A percentile compares a stretch with the other conserved stretches of the same genome.
Conservation (phyloP, 768 basidiomycete species). For the Boletus rufocinnamomeus region DNA sequence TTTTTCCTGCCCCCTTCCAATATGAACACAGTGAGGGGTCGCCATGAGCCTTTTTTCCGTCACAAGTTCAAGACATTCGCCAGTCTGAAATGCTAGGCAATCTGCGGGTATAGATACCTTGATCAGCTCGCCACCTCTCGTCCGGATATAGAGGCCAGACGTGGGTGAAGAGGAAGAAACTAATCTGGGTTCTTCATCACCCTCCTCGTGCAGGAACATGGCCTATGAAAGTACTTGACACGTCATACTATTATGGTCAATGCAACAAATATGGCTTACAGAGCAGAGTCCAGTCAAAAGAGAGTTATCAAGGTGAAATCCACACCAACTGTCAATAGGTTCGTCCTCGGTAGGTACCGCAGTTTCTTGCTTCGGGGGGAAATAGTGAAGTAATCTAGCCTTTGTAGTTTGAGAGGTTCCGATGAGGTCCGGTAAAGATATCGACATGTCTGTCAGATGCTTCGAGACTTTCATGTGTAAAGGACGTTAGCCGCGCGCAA, state of each 20-base stretch:
- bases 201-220: slow-evolving; percentile 69
- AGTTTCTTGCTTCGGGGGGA: slow-evolving; percentile 59
- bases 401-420: slow-evolving; percentile 80
- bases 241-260: slow-evolving; percentile 5
- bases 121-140: slow-evolving; percentile 72
- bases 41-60: slow-evolving; percentile 81
- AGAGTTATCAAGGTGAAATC: slow-evolving; percentile 92
- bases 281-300: slow-evolving; percentile 91
- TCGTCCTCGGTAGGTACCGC: slow-evolving; percentile 51
- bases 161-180: slow-evolving; percentile 69
- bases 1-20: slow-evolving; percentile 53
- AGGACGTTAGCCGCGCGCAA: slow-evolving; percentile 4
- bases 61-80: slow-evolving; percentile 90
- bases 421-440: slow-evolving; percentile 75
- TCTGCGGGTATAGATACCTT: slow-evolving; percentile 86
- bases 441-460: slow-evolving; percentile 59
- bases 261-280: slow-evolving; percentile 41
- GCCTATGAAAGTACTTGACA: slow-evolving; percentile 49
- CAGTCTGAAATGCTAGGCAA: slow-evolving; percentile 94
- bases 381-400: slow-evolving; percentile 95
- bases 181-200: slow-evolving; percentile 41
- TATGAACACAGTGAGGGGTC: slow-evolving; percentile 92
- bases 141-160: slow-evolving; percentile 91
- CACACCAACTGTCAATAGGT: slow-evolving; percentile 87
- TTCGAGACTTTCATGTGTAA: slow-evolving; percentile 50